phyloP scores from a whole-genome alignment of 129 eudicot genomes.

The Smallanthus sonchifolius region DNA sequence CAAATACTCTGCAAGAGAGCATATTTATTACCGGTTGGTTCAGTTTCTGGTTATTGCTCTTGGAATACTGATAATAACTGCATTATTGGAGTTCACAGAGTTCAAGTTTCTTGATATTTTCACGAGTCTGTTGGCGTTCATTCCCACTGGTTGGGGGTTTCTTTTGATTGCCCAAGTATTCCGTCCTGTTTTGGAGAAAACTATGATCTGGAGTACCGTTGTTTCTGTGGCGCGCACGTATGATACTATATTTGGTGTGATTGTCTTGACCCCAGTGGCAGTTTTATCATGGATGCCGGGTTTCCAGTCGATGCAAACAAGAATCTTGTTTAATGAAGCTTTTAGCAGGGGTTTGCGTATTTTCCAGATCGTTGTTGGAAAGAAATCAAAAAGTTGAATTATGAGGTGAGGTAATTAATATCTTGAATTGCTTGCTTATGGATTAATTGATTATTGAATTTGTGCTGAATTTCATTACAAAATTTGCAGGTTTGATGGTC shows the following conservation, averaged over 20 bases:
- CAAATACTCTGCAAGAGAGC: conserved; percentile 66
- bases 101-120: conserved; percentile 64
- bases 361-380: conserved; percentile 68
- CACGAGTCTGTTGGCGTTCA: conserved; percentile 79
- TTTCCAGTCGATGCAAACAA: conserved; percentile 96
- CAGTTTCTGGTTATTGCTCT: conserved; percentile 74
- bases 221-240: conserved; percentile 76
- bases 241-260: conserved; percentile 82
- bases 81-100: conserved; percentile 55
- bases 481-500: conserved; percentile 20
- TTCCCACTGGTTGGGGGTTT: conserved; percentile 97
- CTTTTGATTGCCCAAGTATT: conserved; percentile 79
- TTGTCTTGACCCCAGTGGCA: conserved; percentile 80
- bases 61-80: conserved; percentile 46
- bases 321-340: conserved; percentile 92
- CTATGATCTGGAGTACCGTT: conserved; percentile 62
- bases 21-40: conserved; percentile 84
- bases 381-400: conserved; percentile 50
- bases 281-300: conserved; percentile 89
- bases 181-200: conserved; percentile 58
- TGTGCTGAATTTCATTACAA: conserved; percentile 9
- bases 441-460: neutral
- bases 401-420: conserved; percentile 45
- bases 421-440: neutral
- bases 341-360: conserved; percentile 85